Percentiles rank a stretch among this genome's conserved stretches.
These are phyloP conservation scores for Exophiala bonariae DNA, from an alignment of 2,329 filamentous ascomycete genomes.

Conservation along the genomic window DNA sequence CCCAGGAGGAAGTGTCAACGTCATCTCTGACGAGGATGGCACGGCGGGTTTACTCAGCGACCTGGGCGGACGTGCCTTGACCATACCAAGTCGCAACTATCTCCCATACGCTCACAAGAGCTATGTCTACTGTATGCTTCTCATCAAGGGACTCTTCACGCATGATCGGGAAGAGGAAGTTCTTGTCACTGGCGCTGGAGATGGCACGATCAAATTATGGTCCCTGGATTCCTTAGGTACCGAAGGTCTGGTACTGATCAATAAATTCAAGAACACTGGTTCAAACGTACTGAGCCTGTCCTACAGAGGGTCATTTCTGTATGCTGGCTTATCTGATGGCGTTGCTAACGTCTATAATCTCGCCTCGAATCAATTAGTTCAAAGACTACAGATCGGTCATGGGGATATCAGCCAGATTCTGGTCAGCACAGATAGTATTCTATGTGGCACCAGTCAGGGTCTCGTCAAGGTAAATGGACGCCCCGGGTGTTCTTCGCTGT, in stretches of 20 bases:
- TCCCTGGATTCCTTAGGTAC: slow-evolving; percentile 36
- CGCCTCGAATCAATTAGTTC: slow-evolving; percentile 85
- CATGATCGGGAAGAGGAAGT: slow-evolving; percentile 73
- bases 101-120: slow-evolving; percentile 90
- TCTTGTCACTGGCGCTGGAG: slow-evolving; percentile 85
- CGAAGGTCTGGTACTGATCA: slow-evolving; percentile 68
- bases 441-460: slow-evolving; percentile 89
- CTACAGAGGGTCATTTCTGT: slow-evolving; percentile 87
- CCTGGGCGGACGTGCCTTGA: slow-evolving; percentile 66
- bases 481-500: not conserved
- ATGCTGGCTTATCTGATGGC: slow-evolving; percentile 83
- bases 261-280: slow-evolving; percentile 63
- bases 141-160: slow-evolving; percentile 72
- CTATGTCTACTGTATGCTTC: slow-evolving; percentile 94
- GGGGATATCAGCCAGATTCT: slow-evolving; percentile 61
- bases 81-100: slow-evolving; percentile 79
- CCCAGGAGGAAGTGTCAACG: slow-evolving; percentile 73
- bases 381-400: slow-evolving; percentile 80
- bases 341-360: slow-evolving; percentile 96
- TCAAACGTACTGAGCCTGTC: slow-evolving; percentile 73
- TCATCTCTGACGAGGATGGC: slow-evolving; percentile 40
- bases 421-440: slow-evolving; percentile 73
- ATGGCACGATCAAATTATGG: slow-evolving; percentile 96
- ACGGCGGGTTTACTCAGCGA: slow-evolving; percentile 49
- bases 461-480: slow-evolving; percentile 67